Base-by-base conservation (phyloP, 495 filamentous ascomycete genomes). In the Chaetomium fimeti region DNA sequence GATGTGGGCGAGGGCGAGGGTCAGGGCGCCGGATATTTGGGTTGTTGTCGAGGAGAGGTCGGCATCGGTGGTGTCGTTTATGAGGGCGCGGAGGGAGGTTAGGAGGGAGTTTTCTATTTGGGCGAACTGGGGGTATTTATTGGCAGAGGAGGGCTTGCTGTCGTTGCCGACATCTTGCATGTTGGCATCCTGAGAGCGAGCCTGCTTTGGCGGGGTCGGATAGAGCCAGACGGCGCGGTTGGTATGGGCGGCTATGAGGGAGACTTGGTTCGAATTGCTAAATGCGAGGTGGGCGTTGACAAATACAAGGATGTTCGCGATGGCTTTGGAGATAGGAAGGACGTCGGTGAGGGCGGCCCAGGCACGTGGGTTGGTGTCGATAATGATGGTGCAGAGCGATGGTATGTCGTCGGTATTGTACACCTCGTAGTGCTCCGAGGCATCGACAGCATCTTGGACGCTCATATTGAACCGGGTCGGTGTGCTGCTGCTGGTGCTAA, bases 351-450 rank as follows among this genome's bases (percentile, higher is more conserved):
- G 84, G 54, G 89, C 81, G 5, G 90, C 86, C 94, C 94, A 98
- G 73, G 94, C 92, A 68, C 89, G 90, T 1, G 94, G 95, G 72
- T 98, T 98, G 48, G 94, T 97, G 79, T 98, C 94, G 79, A 98
- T 83, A 75, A 98, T 84, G 71, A 98, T 87, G 64, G 91, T 89
- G 57, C 96, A 85, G 47, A 98, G 87, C 32, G 94, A 96, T 0
- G 95, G 92, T 5, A 90, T 79, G 54, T 88, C 87, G 61, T 85
- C 88, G 25, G 84, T 77, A 43, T 82, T 79, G 66, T 79, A 76
- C 61, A 82, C 81, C 69, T 88, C 87, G 69, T 91, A 90, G 76
- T 94, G 91, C 68, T 91, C 88, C 65, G 92, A 93, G 68, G 89
- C 92, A 79, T 97, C 92, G 71, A 97, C 88, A 59, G 86, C 91